Evolutionary conservation across 257 asterid genomes (phyloP), one percentile per base, ranked within the genome.

Genomic region (Perilla frutescens): DNA sequence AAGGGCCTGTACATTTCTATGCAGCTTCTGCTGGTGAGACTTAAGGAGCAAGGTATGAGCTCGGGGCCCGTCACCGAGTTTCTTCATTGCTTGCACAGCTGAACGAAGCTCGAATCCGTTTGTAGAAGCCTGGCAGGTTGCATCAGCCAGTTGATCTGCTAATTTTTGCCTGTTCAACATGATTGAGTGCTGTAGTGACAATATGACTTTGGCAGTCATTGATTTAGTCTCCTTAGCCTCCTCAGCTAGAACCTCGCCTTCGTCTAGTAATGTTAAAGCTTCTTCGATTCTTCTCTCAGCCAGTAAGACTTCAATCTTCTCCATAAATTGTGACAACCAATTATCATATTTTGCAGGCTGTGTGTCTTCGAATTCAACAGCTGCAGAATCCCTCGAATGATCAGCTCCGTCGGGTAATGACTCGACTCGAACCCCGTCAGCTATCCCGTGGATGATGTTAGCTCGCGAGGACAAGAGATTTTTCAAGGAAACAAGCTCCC

Each of bases 261-360:
- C 95, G 31, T 94, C 88, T 4, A 94, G 82, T 0, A 89, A 84
- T 3, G 84, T 82, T 55, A 94, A 73, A 5, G 97, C 93, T 72
- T 94, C 97, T 2, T 90, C 91, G 1, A 94, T 84, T 68, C 93
- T 63, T 76, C 93, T 88, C 85, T 91, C 98, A 2, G 98, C 97
- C 12, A 90, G 76, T 31, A 91, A 57, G 34, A 90, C 92, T 65
- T 94, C 97, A 6, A 91, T 89, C 14, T 78, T 82, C 74, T 94
- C 96, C 68, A 76, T 66, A 62, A 77, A 91, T 41, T 87, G 84
- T 0, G 89, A 81, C 6, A 89, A 41, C 97, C 97, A 90, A 36
- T 82, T 78, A 39, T 90, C 98, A 1, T 81, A 76, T 11, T 82
- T 81, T 3, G 90, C 68, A 14, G 91, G 87, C 47, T 82, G 89